phyloP scores from a whole-genome alignment of 2,329 filamentous ascomycete species.

The Fusarium brachygibbosum region DNA sequence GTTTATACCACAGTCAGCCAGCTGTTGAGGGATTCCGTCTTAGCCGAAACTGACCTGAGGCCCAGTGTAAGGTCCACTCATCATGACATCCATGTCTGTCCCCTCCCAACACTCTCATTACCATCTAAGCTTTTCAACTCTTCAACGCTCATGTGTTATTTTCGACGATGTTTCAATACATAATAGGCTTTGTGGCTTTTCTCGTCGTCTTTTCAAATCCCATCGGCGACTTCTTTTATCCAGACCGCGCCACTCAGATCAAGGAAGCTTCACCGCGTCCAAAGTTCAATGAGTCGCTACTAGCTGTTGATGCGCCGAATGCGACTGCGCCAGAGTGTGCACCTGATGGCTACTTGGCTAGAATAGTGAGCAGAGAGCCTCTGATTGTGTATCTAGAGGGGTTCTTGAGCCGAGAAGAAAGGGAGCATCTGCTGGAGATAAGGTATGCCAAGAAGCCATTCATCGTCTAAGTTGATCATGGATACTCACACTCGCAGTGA shows the following conservation, averaged over 20 bases:
- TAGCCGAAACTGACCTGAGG: slow-evolving; percentile 18
- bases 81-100: slow-evolving; percentile 15
- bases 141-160: not conserved
- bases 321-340: slow-evolving; percentile 55
- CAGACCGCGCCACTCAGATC: slow-evolving; percentile 29
- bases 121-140: not conserved
- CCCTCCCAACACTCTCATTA: not conserved
- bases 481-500: slow-evolving; percentile 52
- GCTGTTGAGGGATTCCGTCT: slow-evolving; percentile 12
- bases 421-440: slow-evolving; percentile 63
- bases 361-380: slow-evolving; percentile 64
- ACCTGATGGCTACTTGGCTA: slow-evolving; percentile 60
- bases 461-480: not conserved
- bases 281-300: slow-evolving; percentile 63
- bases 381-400: slow-evolving; percentile 67
- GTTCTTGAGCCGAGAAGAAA: slow-evolving; percentile 62
- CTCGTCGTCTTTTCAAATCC: slow-evolving; percentile 62
- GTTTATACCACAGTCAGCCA: not conserved
- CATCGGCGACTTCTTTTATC: slow-evolving; percentile 56
- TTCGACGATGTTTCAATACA: slow-evolving; percentile 60
- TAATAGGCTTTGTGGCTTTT: slow-evolving; percentile 58
- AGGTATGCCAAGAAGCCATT: slow-evolving; percentile 56
- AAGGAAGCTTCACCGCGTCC: slow-evolving; percentile 57
- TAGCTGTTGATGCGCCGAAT: slow-evolving; percentile 61
- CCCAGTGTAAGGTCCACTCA: slow-evolving; percentile 8